Evolutionary conservation across 192 early-diverging fungal species (phyloP).

Genomic region (Dissophora ornata): DNA sequence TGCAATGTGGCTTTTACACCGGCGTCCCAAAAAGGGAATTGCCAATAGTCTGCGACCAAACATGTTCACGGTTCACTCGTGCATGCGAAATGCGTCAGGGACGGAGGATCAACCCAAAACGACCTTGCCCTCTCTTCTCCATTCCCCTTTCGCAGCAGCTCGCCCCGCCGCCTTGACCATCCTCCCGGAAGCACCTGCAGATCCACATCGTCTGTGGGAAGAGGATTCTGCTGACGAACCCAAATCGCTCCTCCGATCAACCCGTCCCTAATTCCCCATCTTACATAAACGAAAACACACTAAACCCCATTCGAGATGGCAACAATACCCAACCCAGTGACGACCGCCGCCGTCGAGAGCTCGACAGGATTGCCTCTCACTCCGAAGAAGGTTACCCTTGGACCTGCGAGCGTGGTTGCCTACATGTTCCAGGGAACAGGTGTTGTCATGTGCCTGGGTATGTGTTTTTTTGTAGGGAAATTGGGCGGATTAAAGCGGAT

Average conservation of each 20-base stretch:
- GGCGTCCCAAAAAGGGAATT: constrained; percentile 8
- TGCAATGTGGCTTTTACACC: no score
- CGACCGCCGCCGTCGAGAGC: constrained; percentile 34
- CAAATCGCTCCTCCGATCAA: no score
- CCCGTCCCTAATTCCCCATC: neutral
- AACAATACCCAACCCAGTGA: constrained; percentile 35
- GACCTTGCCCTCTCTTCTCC: neutral
- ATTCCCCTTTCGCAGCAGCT: neutral
- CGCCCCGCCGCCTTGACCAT: neutral
- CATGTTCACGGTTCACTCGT: neutral
- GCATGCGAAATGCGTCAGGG: no score
- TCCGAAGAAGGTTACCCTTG: constrained; percentile 43
- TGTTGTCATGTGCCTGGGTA: constrained; percentile 55
- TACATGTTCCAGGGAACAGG: constrained; percentile 53
- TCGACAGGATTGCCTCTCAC: constrained; percentile 1
- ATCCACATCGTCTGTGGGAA: neutral
- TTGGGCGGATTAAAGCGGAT: no score
- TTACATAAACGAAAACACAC: neutral
- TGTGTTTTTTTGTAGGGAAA: neutral
- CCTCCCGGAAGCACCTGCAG: neutral
- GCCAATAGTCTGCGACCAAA: neutral
- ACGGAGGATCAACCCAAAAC: no score
- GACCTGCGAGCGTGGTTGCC: constrained; percentile 43
- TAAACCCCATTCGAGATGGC: constrained; percentile 17
- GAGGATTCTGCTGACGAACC: neutral